Conservation (phyloP, 2,329 filamentous ascomycete genomes). For the Meredithiella fracta region DNA sequence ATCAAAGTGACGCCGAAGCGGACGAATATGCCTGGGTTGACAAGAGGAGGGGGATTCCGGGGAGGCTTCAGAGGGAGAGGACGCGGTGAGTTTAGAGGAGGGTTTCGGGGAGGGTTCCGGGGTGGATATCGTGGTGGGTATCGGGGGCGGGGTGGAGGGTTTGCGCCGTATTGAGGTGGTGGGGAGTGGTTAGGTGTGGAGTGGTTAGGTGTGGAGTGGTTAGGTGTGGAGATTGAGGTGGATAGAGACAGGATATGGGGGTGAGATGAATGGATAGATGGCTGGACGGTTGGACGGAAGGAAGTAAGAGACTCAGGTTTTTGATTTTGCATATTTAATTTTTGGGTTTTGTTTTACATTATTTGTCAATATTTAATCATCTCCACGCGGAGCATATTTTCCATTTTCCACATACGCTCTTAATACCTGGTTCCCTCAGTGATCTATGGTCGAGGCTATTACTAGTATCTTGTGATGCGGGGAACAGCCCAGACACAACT, state of each 20-base stretch:
- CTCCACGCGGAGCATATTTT: neutral
- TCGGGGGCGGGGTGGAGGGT: slow-evolving; percentile 44
- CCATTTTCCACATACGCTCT: neutral
- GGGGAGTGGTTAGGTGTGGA: neutral
- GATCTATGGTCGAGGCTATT: too few relatives aligned
- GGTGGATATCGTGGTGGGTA: slow-evolving; percentile 53
- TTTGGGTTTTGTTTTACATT: neutral
- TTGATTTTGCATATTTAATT: neutral
- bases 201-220: neutral
- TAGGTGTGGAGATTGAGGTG: neutral
- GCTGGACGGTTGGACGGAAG: too few relatives aligned
- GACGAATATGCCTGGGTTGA: slow-evolving; percentile 92
- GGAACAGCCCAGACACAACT: too few relatives aligned
- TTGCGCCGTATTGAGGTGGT: slow-evolving; percentile 40
- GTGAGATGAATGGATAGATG: neutral
- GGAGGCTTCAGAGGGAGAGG: slow-evolving; percentile 33
- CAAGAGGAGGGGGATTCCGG: slow-evolving; percentile 40
- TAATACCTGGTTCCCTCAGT: too few relatives aligned
- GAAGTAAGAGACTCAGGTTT: neutral
- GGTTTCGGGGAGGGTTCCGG: slow-evolving; percentile 30
- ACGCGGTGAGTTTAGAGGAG: slow-evolving; percentile 32
- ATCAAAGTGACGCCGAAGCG: slow-evolving; percentile 92
- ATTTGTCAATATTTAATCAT: neutral
- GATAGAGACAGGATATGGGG: neutral
- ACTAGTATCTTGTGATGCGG: too few relatives aligned